Percentiles rank a stretch among this genome's conserved stretches.
phyloP scores from a whole-genome alignment of 129 eudicot species.

The Centrapalus pauciflorus region DNA sequence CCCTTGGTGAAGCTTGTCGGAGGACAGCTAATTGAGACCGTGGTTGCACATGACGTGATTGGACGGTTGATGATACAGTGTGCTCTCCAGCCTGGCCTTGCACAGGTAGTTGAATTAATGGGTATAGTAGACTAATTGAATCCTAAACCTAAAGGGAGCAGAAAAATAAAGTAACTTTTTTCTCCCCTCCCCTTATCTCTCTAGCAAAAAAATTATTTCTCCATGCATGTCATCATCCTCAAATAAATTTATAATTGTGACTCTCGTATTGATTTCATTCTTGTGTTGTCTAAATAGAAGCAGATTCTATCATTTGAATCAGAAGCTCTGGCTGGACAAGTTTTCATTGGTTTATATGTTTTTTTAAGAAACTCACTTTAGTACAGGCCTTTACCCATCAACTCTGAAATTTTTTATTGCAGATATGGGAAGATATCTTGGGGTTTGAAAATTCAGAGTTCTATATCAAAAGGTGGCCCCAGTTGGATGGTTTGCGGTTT shows the following conservation, averaged over 20 bases:
- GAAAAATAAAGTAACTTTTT: neutral
- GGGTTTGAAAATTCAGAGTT: constrained; percentile 99
- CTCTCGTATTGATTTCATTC: neutral
- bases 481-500: constrained; percentile 68
- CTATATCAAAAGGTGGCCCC: constrained; percentile 94
- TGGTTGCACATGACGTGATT: constrained; percentile 98
- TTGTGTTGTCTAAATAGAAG: neutral
- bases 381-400: neutral
- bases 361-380: neutral
- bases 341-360: neutral
- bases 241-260: neutral
- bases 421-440: constrained; percentile 99
- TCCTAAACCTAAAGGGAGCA: neutral
- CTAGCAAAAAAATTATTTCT: neutral
- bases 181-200: no score
- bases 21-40: constrained; percentile 92
- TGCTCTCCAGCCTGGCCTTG: constrained; percentile 99
- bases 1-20: constrained; percentile 99
- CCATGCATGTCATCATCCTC: neutral
- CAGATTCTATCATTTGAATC: neutral
- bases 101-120: constrained; percentile 55
- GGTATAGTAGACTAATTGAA: neutral
- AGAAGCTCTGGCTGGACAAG: neutral
- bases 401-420: constrained; percentile 6
- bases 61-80: constrained; percentile 98